These are phyloP conservation scores for Podaxis mareebaensis DNA, from an alignment of 768 basidiomycete genomes.

Conservation along the genomic window DNA sequence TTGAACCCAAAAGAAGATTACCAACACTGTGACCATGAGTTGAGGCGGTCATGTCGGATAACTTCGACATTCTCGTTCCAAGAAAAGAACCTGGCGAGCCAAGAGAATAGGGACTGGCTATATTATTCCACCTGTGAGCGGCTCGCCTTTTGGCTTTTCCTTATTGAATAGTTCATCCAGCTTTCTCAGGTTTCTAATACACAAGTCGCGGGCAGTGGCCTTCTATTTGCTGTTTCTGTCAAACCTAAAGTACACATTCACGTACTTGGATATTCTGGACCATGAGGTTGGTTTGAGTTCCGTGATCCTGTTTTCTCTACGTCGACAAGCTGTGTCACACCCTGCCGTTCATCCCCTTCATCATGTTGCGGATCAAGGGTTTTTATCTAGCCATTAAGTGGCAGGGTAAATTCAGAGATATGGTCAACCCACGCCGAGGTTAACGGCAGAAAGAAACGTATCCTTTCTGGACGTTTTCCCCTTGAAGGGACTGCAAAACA, in stretches of 20 bases:
- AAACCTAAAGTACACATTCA: background rate
- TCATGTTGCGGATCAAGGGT: background rate
- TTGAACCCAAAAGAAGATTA: background rate
- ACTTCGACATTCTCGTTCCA: background rate
- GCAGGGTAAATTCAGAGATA: background rate
- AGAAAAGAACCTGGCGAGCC: background rate
- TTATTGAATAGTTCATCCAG: background rate
- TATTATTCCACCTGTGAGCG: background rate
- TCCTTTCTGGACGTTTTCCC: background rate
- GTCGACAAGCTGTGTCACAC: background rate
- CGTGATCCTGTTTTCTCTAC: background rate
- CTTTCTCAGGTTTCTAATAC: background rate
- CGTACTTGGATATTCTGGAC: background rate
- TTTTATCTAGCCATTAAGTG: background rate
- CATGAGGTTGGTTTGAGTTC: background rate
- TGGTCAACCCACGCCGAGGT: background rate
- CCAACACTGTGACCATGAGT: background rate
- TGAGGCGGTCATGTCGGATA: background rate
- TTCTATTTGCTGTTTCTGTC: background rate
- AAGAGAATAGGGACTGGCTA: background rate
- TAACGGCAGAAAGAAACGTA: conserved; percentile 5
- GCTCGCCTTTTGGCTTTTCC: background rate
- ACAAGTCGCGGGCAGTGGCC: background rate
- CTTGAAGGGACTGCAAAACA: background rate
- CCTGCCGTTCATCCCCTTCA: background rate